These are phyloP conservation scores for Gossypium laxum DNA, from an alignment of 441 rosid genomes.

Conservation along the genomic window DNA sequence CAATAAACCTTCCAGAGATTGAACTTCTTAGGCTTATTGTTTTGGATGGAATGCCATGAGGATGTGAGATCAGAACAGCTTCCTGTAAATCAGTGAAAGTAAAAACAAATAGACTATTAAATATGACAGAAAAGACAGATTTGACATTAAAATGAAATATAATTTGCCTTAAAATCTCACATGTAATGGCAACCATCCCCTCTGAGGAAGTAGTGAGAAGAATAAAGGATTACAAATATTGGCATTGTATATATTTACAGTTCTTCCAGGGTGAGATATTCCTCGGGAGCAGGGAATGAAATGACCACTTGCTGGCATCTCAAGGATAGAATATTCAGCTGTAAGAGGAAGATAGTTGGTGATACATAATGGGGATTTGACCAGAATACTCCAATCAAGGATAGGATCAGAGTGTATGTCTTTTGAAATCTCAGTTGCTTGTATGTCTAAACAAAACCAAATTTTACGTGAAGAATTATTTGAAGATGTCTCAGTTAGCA, in stretches of 20 bases:
- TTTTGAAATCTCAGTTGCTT: constrained; percentile 71
- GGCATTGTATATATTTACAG: constrained; percentile 65
- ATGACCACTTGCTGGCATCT: constrained; percentile 60
- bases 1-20: constrained; percentile 70
- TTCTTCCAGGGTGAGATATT: constrained; percentile 52
- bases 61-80: constrained; percentile 81
- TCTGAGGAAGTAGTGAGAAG: constrained; percentile 73
- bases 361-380: constrained; percentile 75
- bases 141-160: not conserved
- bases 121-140: constrained; percentile 9
- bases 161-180: constrained; percentile 35
- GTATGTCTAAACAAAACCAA: constrained; percentile 80
- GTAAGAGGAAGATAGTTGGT: constrained; percentile 76
- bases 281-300: constrained; percentile 56
- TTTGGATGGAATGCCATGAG: constrained; percentile 63
- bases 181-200: constrained; percentile 78
- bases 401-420: constrained; percentile 78
- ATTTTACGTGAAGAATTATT: constrained; percentile 33
- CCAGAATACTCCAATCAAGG: constrained; percentile 79
- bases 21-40: constrained; percentile 73
- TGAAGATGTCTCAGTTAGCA: constrained; percentile 52
- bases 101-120: constrained; percentile 11
- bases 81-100: constrained; percentile 40
- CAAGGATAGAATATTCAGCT: constrained; percentile 74
- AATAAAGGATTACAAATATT: constrained; percentile 63